Evolutionary conservation across 768 basidiomycete genomes (phyloP), one percentile per base, ranked within the genome.

Genomic region (Mycena filopes): DNA sequence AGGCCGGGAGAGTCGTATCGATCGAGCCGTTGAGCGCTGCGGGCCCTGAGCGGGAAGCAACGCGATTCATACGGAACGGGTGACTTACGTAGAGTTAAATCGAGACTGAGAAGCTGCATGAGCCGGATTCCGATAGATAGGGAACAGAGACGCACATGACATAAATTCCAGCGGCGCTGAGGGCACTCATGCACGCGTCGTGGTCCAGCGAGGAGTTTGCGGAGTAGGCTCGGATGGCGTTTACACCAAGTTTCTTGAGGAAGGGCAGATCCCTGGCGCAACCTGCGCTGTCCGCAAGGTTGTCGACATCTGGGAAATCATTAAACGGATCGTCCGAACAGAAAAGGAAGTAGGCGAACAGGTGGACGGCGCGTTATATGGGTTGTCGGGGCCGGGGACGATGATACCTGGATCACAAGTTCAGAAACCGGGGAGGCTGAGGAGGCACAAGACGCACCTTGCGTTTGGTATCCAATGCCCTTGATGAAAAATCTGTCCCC

Each of bases 401-500:
- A 63, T 62, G 41, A 59, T 36, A 15, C 54, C 60, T 56, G 42
- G 42, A 21, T 40, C 18, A 18, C 21, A 11, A 28, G 46, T 41
- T 36, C 26, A 51, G 50, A 23, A 54, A 43, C 13, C n/a, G 4
- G 33, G 16, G 31, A 25, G 7, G 26, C 47, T 26, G 26, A 13
- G 18, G 55, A 42, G 29, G 46, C 20, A 40, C 58, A 18, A 63
- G 53, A 12, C 66, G 57, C 61, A 87, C 96, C 94, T 79, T 95
- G 92, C 66, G 86, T 83, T 74, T 95, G 93, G 77, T 95, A 95
- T 16, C 92, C 91, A 56, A 95, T 79, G 59, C 93, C 94, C 77
- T 94, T 94, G 79, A 98, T 92, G 78, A 89, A 96, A 79, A 96
- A 98, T 59, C 96, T 80, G 46, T 75, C 88, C 3, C 94, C 93